phyloP scores from a whole-genome alignment of 495 filamentous ascomycete genomes.

The Aspergillus carlsbadensis region DNA sequence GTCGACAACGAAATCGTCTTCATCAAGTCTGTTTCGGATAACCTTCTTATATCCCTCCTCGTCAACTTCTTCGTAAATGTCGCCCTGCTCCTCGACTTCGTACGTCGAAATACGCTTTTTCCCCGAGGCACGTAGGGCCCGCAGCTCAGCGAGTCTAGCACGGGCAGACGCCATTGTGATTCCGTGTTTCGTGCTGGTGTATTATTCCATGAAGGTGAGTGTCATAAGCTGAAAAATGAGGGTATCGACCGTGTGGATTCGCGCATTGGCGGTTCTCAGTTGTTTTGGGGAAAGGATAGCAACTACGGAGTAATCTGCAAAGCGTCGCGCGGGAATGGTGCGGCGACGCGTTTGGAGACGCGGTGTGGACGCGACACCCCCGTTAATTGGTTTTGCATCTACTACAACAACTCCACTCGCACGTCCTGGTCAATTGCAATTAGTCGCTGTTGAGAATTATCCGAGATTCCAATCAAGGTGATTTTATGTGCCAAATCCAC shows the following conservation, averaged over 20 bases:
- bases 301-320: not conserved
- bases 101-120: conserved; percentile 90
- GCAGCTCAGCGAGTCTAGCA: conserved; percentile 71
- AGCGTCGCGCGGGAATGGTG: conserved; percentile 16
- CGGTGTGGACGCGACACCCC: conserved; percentile 25
- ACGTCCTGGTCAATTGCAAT: no score
- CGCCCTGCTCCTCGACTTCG: conserved; percentile 77
- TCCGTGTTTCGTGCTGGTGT: not conserved
- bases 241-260: not conserved
- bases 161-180: conserved; percentile 38
- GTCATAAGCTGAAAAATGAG: not conserved
- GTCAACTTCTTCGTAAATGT: conserved; percentile 94
- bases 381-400: conserved; percentile 23
- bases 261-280: not conserved
- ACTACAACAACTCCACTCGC: not conserved
- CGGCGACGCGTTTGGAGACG: conserved; percentile 18
- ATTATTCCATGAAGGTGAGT: conserved; percentile 9
- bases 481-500: no score
- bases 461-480: not conserved
- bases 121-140: conserved; percentile 80
- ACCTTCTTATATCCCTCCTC: conserved; percentile 97
- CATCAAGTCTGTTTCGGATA: conserved; percentile 81
- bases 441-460: not conserved
- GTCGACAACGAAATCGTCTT: conserved; percentile 97
- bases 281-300: conserved; percentile 17